phyloP scores from a whole-genome alignment of 306 rosid species.

The Glycine tomentella region DNA sequence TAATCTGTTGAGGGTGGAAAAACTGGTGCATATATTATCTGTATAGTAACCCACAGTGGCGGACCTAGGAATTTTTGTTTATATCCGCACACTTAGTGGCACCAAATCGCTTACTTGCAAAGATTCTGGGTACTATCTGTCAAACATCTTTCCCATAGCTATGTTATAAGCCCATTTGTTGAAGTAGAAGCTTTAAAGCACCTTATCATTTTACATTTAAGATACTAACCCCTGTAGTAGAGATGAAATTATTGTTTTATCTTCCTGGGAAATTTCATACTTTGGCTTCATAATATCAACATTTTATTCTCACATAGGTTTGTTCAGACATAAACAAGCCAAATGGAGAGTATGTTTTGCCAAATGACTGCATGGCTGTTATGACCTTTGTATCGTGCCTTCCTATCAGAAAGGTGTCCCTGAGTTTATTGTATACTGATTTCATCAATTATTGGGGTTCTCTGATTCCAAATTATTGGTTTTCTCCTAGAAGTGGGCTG shows the following conservation, averaged over 20 bases:
- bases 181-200: constrained; percentile 32
- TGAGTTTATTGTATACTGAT: constrained; percentile 22
- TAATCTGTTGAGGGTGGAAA: background rate
- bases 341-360: constrained; percentile 90
- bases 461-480: no score
- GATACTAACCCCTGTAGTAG: constrained; percentile 18
- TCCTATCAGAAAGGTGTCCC: constrained; percentile 87
- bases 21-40: background rate
- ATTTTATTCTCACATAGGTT: constrained; percentile 60
- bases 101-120: constrained; percentile 88
- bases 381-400: constrained; percentile 88
- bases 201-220: constrained; percentile 2
- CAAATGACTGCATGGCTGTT: constrained; percentile 78
- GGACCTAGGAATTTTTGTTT: no score
- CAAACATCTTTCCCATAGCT: constrained; percentile 24
- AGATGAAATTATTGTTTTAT: constrained; percentile 36
- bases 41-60: constrained; percentile 12
- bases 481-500: constrained; percentile 20
- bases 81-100: no score
- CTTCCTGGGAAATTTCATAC: constrained; percentile 33
- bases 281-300: constrained; percentile 10
- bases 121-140: constrained; percentile 59
- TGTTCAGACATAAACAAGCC: constrained; percentile 99
- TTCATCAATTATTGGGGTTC: constrained; percentile 8
- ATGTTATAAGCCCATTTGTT: constrained; percentile 33